These are phyloP conservation scores for Pseudogymnoascus sp. DNA, from an alignment of 2,329 filamentous ascomycete genomes.

Conservation along the genomic window DNA sequence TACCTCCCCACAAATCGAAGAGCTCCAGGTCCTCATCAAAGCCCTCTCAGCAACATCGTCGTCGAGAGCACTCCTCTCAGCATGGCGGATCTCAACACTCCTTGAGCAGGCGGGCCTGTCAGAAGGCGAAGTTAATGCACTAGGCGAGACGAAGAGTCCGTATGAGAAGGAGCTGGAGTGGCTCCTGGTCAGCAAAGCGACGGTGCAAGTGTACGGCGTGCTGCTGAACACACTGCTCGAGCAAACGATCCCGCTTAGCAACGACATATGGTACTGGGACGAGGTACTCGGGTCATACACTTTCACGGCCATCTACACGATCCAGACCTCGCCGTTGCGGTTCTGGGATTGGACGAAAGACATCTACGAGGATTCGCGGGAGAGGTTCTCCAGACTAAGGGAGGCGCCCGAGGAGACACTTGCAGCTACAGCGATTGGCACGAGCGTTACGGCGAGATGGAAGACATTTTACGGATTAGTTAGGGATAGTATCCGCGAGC, in stretches of 20 bases:
- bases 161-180: slow-evolving; percentile 81
- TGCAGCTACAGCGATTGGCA: slow-evolving; percentile 23
- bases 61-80: slow-evolving; percentile 55
- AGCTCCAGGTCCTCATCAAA: slow-evolving; percentile 63
- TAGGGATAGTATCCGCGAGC: slow-evolving; percentile 65
- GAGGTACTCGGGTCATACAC: slow-evolving; percentile 73
- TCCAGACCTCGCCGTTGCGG: slow-evolving; percentile 76
- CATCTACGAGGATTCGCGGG: slow-evolving; percentile 53
- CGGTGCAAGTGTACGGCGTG: slow-evolving; percentile 81
- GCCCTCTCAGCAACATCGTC: slow-evolving; percentile 64
- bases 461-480: slow-evolving; percentile 75
- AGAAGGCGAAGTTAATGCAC: slow-evolving; percentile 33
- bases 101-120: slow-evolving; percentile 58
- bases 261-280: slow-evolving; percentile 96
- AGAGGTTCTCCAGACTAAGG: slow-evolving; percentile 26
- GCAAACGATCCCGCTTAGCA: slow-evolving; percentile 73
- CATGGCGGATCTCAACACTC: slow-evolving; percentile 53
- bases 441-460: slow-evolving; percentile 49
- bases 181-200: slow-evolving; percentile 84
- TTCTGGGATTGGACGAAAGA: slow-evolving; percentile 67
- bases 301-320: slow-evolving; percentile 73
- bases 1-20: slow-evolving; percentile 47
- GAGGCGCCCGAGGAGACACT: slow-evolving; percentile 25
- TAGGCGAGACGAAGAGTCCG: slow-evolving; percentile 35
- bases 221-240: slow-evolving; percentile 72